These are phyloP conservation scores for Stromatinia cepivora DNA, from an alignment of 2,329 filamentous ascomycete species.

Conservation along the genomic window DNA sequence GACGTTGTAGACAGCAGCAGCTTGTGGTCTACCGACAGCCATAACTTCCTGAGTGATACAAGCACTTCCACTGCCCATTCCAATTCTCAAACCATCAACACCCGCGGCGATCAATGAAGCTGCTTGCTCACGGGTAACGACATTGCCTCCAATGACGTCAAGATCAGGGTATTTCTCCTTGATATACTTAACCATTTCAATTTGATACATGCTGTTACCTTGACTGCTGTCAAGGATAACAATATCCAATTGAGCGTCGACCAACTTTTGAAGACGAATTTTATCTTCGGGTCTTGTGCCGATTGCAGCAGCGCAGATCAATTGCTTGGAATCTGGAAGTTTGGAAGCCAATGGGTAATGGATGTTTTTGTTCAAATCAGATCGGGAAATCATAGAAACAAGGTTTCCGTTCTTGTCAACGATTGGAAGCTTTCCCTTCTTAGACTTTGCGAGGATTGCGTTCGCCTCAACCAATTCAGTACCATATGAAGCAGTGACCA, in stretches of 20 bases:
- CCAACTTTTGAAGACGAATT: conserved; percentile 77
- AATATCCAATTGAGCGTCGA: conserved; percentile 92
- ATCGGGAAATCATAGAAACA: conserved; percentile 88
- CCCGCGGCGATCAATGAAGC: conserved; percentile 89
- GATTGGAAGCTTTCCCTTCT: conserved; percentile 97
- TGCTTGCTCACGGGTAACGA: conserved; percentile 96
- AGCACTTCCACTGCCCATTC: conserved; percentile 97
- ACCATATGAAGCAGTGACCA: conserved; percentile 82
- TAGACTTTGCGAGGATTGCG: conserved; percentile 86
- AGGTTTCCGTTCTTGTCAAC: conserved; percentile 82
- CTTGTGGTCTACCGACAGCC: conserved; percentile 96
- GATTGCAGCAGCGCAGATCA: conserved; percentile 92
- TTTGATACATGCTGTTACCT: conserved; percentile 97
- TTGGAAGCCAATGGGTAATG: conserved; percentile 97
- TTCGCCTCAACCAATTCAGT: conserved; percentile 88
- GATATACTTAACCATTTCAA: conserved; percentile 96
- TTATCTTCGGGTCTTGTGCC: conserved; percentile 95
- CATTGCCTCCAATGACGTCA: conserved; percentile 97
- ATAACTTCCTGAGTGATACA: conserved; percentile 99
- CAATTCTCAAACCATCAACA: conserved; percentile 94
- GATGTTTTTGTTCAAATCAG: conserved; percentile 97
- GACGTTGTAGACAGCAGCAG: conserved; percentile 88
- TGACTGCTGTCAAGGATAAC: conserved; percentile 95
- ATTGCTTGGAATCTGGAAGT: conserved; percentile 93
- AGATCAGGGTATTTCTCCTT: conserved; percentile 82